Base-by-base conservation (phyloP, 2,329 filamentous ascomycete genomes). In the Trichophyton schoenleinii region DNA sequence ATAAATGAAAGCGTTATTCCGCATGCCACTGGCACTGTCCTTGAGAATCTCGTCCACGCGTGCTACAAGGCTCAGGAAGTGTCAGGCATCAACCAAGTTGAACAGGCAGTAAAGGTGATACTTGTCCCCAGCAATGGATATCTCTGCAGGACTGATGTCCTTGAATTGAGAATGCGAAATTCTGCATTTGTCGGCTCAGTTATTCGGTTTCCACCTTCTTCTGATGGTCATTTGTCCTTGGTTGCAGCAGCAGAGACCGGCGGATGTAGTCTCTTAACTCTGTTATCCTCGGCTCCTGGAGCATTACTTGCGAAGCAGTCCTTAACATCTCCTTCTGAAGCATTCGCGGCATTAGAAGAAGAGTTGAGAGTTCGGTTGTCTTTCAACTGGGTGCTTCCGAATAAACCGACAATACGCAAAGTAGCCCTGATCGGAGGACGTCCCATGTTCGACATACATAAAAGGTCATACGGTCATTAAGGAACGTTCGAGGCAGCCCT, bases 401-500 rank as follows among this genome's bases (percentile, higher is more conserved):
- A 11, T 53, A 53, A 53, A 34, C 49, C 49, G 20, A 34, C 7
- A 1, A 8, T 34, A 28, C 31, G 31, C 20, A 53, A 34, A 34
- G 49, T 53, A 13, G 49, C 49, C 49, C 15, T 53, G 22, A n/a
- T 53, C 9, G 49, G 22, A 13, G 49, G 49, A 11, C 49, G 49
- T 28, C 22, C 22, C 49, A 28, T 53, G 49, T 34, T 28, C 6
- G 49, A 53, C 15, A n/a, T 44, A 44, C 41, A 44, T 11, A 44
- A 15, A 15, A 11, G 15, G 3, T 44, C 41, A n/a, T 44, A 15
- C 15, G 41, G 41, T 15, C 41, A 44, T 15, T 15, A 44, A 44
- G 41, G 41, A 15, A 44, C 41, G n/a, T 60, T 60, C 38, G n/a
- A 58, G 31, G 68, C 70, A 5, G 73, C 72, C 7, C 49, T 58